Base-by-base conservation (phyloP, 2,329 filamentous ascomycete species). In the Talaromyces piceae region DNA sequence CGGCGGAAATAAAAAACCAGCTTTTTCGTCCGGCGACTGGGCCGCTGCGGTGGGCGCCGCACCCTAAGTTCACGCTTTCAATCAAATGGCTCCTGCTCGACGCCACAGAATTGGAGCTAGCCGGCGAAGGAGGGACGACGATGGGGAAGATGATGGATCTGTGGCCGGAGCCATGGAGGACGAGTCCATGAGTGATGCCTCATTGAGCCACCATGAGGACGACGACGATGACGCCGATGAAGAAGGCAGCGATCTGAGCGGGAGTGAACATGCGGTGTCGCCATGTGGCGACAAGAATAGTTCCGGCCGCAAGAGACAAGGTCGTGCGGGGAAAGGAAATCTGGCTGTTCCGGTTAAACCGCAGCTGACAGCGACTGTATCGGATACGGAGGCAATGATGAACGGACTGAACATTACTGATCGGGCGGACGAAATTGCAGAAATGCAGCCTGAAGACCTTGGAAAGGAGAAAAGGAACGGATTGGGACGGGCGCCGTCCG, bases 141-240 rank as follows among this genome's bases (percentile, higher is more conserved):
- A 76, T 53, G 74, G 71, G 45, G 73, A 75, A 58, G 74, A 76
- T 54, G 74, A 76, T 54, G 68, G 67, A 45, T 74, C 72, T 41
- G 53, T 78, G 54, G 72, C 71, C 47, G 77, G 72, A 37, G 75
- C 75, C 50, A 58, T 78, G 51, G 77, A 78, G 47, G 80, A 82
- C 58, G 81, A 84, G 63, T 84, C 81, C 37, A 70, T 82, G 67
- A 84, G 80, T 64, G 82, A 84, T 63, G 76, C 73, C 31, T 83
- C 81, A 20, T 71, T 76, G 56, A 83, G 74, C 58, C 77, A 81
- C 54, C 71, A 72, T 43, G 79, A 81, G 47, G 77, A 79, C 51
- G 77, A 82, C 56, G 39, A 43, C 22, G 77, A 82, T 59, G 77
- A 82, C 61, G 79, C 75, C 51, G 78, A 80, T 61, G 76, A 70